Base-by-base conservation (phyloP, 1,284 basidiomycete species). In the Chiua sp. region DNA sequence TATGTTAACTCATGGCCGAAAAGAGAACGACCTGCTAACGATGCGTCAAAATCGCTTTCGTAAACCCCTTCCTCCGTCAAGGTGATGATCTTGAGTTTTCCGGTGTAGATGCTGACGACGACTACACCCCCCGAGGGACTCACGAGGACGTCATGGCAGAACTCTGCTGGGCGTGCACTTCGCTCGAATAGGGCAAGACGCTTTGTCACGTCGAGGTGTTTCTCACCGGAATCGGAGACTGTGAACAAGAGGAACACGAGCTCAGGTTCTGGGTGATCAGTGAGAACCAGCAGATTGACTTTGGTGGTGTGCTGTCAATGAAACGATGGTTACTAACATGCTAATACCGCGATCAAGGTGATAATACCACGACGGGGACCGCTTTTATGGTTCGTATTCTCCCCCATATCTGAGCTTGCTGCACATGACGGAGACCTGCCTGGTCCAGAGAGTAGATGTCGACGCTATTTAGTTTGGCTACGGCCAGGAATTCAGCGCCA, bases 251-350 rank as follows among this genome's bases (percentile, higher is more conserved):
- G 75, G 62, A 91, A 78, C 33, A 92, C 72, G 11, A 91, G 77
- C 63, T 86, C 84, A 8, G 90, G 88, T 42, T 90, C 84, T 3
- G 91, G 91, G 65, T 91, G 89, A 62, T 89, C 88, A 1, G 88
- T 82, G 68, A 91, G 78, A 23, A 90, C 79, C 22, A 91, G 72
- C 18, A 92, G 65, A 65, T 83, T 85, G 15, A 83, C 83, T 50
- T 77, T 75, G 16, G 72, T 71, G 22, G 77, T 77, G 49, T 80
- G 75, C 83, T 87, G 71, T 60, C 28, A 52, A 58, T 60, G 10
- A 49, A 56, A 22, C 30, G 56, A 23, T n/a, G n/a, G n/a, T 60
- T 42, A 59, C 57, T 51, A 30, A 47, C 13, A 22, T 39, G 7
- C 1, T 39, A 26, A 48, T 22, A 37, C 10, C 0, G 12, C 16